Evolutionary conservation across 495 filamentous ascomycete species (phyloP).

Genomic region (Hyaloscypha bicolor): DNA sequence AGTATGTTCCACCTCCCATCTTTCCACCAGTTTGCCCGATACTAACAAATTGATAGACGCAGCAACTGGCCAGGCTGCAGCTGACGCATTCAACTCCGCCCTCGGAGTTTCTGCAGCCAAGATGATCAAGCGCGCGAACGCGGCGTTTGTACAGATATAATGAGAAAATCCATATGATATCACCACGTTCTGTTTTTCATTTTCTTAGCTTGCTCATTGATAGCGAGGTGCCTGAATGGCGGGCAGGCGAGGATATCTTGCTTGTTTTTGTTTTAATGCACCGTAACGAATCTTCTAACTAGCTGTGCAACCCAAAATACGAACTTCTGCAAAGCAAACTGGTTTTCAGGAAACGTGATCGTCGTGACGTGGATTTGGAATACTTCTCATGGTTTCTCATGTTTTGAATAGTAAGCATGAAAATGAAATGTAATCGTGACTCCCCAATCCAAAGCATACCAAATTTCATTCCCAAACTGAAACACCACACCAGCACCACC

Average conservation of each 20-base stretch:
- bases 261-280: neutral
- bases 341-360: neutral
- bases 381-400: no score
- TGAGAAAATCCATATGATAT: neutral
- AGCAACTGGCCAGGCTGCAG: conserved; percentile 52
- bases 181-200: neutral
- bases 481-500: neutral
- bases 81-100: conserved; percentile 58
- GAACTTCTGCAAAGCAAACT: neutral
- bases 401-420: neutral
- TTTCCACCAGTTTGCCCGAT: neutral
- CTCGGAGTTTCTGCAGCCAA: conserved; percentile 22
- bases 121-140: conserved; percentile 26
- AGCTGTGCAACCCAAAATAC: neutral
- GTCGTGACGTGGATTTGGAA: no score
- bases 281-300: neutral
- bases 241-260: neutral
- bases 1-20: conserved; percentile 3
- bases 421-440: neutral
- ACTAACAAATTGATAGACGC: conserved; percentile 31
- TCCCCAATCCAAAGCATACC: neutral
- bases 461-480: neutral
- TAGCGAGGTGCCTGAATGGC: conserved; percentile 1
- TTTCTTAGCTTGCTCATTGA: neutral
- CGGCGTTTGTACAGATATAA: conserved; percentile 1